phyloP scores from a whole-genome alignment of 2,329 filamentous ascomycete species.

The Teratosphaeria pseudoeucalypti region DNA sequence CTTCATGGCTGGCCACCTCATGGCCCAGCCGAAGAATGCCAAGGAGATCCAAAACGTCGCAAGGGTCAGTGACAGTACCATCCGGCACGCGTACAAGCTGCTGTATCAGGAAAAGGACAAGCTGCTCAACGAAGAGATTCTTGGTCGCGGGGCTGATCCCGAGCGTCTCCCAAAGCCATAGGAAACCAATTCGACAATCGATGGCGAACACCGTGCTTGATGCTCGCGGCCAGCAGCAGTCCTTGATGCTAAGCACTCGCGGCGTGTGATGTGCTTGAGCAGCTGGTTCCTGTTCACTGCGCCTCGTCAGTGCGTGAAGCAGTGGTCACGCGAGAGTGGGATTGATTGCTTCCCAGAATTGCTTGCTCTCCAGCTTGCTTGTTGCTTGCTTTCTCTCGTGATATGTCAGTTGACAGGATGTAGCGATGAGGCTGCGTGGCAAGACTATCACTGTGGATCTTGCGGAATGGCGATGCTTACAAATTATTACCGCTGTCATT shows the following conservation, averaged over 20 bases:
- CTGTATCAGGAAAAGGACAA: slow-evolving; percentile 65
- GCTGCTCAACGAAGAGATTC: slow-evolving; percentile 64
- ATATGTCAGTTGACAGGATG: background rate
- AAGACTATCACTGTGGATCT: background rate
- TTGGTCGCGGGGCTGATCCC: slow-evolving; percentile 54
- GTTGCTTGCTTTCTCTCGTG: background rate
- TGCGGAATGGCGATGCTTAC: background rate
- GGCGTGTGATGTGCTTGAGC: background rate
- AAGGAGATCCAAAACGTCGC: slow-evolving; percentile 78
- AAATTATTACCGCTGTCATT: background rate
- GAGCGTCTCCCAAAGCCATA: slow-evolving; percentile 52
- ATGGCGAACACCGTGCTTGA: background rate
- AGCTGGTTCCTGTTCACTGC: background rate
- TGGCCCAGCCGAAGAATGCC: slow-evolving; percentile 67
- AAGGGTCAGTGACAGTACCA: slow-evolving; percentile 91
- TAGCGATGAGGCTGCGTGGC: background rate
- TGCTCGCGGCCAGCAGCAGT: background rate
- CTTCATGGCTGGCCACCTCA: slow-evolving; percentile 85
- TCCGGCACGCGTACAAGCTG: slow-evolving; percentile 88
- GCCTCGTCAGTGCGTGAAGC: background rate
- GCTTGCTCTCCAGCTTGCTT: background rate
- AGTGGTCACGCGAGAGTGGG: background rate
- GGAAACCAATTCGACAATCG: background rate
- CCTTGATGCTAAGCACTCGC: background rate
- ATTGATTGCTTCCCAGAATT: background rate